Evolutionary conservation across 1,284 basidiomycete genomes (phyloP), one percentile per base, ranked within the genome.

Genomic region (Cystobasidium sp.): DNA sequence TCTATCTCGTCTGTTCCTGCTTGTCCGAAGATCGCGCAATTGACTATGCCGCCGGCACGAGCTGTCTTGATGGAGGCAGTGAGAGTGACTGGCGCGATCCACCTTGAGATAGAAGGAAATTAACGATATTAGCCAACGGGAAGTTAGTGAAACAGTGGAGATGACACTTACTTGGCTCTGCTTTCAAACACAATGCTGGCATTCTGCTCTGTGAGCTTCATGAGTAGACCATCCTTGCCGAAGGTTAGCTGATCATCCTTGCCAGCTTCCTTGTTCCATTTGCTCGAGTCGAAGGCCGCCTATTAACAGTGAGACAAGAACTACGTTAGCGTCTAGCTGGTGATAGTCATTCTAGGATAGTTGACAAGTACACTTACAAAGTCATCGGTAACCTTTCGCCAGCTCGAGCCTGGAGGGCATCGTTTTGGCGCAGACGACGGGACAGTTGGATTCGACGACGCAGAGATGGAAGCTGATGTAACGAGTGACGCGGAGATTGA

Each of bases 1-100:
- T 71, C 69, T 20, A 71, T 71, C 44, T 71, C 69, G 31, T 71
- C 69, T 31, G 58, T 52, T 20, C 56, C 61, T 12, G 58, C 56
- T 22, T 71, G 56, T 20, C 59, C 59, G 37, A 71, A 71, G 61
- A 71, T 71, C 2, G 51, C 61, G 37, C 69, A 71, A 24, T 53
- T 49, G 24, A 71, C 49, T 6, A 71, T 55, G 39, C 69, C 69
- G 39, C 55, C 55, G 39, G 69, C 69, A 24, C 37, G 37, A 22
- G 69, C 59, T 20, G 59, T 39, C 61, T 71, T 63, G 6, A 71
- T 64, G 6, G 59, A 64, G 10, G 58, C 69, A 1, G 69, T 51
- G 31, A 71, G 12, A 3, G 24, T 9, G n/a, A 64, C 49, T 14
- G 69, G 69, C 0, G 59, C 47, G 12, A 51, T 43, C 69, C 69